phyloP scores from a whole-genome alignment of 2,329 filamentous ascomycete species.

The Cytospora schulzeri region DNA sequence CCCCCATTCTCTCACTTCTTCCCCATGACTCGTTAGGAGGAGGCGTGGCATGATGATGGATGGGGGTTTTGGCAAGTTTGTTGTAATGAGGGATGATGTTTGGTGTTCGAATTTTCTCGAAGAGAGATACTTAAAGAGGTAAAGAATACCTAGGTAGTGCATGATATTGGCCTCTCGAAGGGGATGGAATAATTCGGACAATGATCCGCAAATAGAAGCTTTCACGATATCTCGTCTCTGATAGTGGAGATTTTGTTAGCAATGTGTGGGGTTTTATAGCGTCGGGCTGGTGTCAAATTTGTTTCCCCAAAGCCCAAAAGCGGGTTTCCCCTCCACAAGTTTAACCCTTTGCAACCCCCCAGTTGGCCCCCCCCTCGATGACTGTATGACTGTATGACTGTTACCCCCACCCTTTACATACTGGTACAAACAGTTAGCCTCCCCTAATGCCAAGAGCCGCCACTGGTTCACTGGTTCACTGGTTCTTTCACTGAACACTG shows the following conservation, averaged over 20 bases:
- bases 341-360: neutral
- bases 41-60: neutral
- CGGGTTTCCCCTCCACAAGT: neutral
- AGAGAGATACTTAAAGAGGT: neutral
- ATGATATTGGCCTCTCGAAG: no score
- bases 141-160: no score
- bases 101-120: neutral
- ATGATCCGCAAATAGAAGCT: no score
- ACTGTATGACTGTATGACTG: no score
- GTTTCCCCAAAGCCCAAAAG: neutral
- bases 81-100: neutral
- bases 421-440: no score
- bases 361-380: no score
- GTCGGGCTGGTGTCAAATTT: neutral
- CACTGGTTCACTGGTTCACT: no score
- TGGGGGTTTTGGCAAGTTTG: neutral
- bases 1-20: neutral
- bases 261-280: neutral
- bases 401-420: no score
- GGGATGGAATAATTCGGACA: no score
- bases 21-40: slow-evolving; percentile 6
- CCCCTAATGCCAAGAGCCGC: neutral
- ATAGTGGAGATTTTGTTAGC: neutral
- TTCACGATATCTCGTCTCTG: neutral
- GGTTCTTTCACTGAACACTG: no score